phyloP scores from a whole-genome alignment of 176 grass and related monocot species.

The bread wheat (Triticum aestivum) region IWGSC_CS_RefSeq_v2.1 NC_057810.1:551375355-551375854 shows the following conservation, averaged over 20 bases:
- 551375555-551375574: constrained; percentile 83
- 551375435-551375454: constrained; percentile 77
- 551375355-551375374: constrained; percentile 68
- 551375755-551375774: constrained; percentile 61
- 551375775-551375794: constrained; percentile 72
- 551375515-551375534: constrained; percentile 61
- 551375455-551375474: constrained; percentile 50
- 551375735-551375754: constrained; percentile 58
- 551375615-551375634: constrained; percentile 67
- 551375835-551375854: constrained; percentile 92
- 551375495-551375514: constrained; percentile 64
- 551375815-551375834: constrained; percentile 53
- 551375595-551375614: constrained; percentile 56
- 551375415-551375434: constrained; percentile 57
- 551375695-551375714: constrained; percentile 43
- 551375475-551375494: constrained; percentile 59
- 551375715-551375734: constrained; percentile 50
- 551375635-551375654: constrained; percentile 51
- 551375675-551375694: constrained; percentile 61
- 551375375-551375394: constrained; percentile 47
- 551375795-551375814: constrained; percentile 61
- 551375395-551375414: constrained; percentile 59
- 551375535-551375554: constrained; percentile 62
- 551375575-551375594: constrained; percentile 63
- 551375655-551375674: constrained; percentile 54